Percentiles rank a stretch among this genome's conserved stretches.
Evolutionary conservation across 768 basidiomycete genomes (phyloP).

Genomic region (Lenzites betulinus): DNA sequence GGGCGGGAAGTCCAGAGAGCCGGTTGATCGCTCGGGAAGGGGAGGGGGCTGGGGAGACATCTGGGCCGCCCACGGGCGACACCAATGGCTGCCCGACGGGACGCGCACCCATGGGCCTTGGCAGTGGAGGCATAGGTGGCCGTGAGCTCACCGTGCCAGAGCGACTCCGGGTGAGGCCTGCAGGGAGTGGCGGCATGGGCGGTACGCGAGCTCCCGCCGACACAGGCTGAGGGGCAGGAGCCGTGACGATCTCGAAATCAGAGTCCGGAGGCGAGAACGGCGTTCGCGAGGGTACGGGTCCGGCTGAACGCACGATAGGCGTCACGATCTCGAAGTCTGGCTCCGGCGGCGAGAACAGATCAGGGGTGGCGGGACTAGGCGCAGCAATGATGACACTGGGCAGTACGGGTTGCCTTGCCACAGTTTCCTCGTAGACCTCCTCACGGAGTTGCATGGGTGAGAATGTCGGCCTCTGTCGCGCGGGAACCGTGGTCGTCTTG

Average conservation of each 20-base stretch:
- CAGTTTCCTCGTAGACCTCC: slow-evolving; percentile 5
- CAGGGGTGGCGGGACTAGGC: slow-evolving; percentile 2
- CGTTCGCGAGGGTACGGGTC: neutral
- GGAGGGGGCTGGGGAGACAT: neutral
- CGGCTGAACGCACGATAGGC: slow-evolving; percentile 1
- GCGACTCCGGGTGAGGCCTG: slow-evolving; percentile 6
- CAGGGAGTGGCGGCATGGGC: neutral
- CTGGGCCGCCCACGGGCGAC: neutral
- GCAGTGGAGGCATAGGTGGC: neutral
- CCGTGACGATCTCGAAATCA: slow-evolving; percentile 16
- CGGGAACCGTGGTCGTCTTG: neutral
- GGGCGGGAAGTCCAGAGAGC: slow-evolving; percentile 24
- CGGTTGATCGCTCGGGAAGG: slow-evolving; percentile 11
- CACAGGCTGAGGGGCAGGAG: neutral
- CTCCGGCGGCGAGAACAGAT: slow-evolving; percentile 8
- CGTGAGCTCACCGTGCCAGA: slow-evolving; percentile 20
- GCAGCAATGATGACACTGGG: neutral
- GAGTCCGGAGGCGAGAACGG: slow-evolving; percentile 12
- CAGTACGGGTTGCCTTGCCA: neutral
- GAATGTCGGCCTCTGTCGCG: slow-evolving; percentile 6
- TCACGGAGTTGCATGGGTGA: slow-evolving; percentile 28
- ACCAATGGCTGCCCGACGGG: neutral
- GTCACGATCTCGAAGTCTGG: slow-evolving; percentile 10
- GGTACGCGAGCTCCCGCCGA: neutral
- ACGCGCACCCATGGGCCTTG: neutral